These are phyloP conservation scores for Xylaria sp. DNA, from an alignment of 2,329 filamentous ascomycete genomes.

Conservation along the genomic window DNA sequence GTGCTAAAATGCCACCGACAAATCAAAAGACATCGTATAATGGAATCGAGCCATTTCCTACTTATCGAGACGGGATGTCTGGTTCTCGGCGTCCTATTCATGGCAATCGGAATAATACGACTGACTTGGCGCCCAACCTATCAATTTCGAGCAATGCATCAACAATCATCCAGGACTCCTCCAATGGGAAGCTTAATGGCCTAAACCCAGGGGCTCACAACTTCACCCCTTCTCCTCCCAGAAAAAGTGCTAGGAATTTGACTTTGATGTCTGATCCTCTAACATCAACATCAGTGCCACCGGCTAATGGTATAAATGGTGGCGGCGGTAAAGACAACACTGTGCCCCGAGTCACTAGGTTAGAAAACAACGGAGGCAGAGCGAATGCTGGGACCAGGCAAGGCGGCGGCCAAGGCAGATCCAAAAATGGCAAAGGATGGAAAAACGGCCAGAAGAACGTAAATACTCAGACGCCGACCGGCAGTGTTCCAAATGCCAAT, in stretches of 20 bases:
- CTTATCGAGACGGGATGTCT: constrained; percentile 36
- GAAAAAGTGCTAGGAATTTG: neutral
- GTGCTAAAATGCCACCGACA: neutral
- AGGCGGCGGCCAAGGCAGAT: constrained; percentile 15
- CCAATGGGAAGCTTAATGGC: neutral
- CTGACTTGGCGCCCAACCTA: neutral
- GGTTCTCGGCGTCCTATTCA: neutral
- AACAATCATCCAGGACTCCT: neutral
- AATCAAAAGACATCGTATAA: neutral
- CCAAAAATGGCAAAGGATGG: constrained; percentile 14
- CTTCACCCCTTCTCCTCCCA: constrained; percentile 27
- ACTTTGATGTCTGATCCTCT: neutral
- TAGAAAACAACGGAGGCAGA: neutral
- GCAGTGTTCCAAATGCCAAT: neutral
- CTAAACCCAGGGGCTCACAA: constrained; percentile 38
- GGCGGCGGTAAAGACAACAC: neutral
- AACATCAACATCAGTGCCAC: no score
- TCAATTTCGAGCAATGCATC: constrained; percentile 20
- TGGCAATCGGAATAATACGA: neutral
- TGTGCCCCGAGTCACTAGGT: neutral
- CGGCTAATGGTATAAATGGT: neutral
- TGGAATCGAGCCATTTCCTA: constrained; percentile 37
- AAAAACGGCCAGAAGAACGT: neutral
- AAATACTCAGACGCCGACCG: neutral
- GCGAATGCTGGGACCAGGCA: neutral